Base-by-base conservation (phyloP, 1,139 yeast species). In the Suzukiozyma palmioleophila region DNA sequence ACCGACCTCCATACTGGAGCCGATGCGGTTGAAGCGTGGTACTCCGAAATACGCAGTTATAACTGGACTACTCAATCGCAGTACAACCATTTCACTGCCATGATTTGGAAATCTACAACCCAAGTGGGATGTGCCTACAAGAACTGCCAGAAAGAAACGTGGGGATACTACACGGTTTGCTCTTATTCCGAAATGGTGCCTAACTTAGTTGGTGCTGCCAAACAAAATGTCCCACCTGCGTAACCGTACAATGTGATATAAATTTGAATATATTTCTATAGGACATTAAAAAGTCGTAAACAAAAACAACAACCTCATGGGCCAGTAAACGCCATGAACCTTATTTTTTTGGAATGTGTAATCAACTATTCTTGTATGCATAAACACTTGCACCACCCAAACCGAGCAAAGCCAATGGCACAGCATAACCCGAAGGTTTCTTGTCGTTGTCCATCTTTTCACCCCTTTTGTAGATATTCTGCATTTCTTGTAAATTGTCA, bases 151-250 rank as follows among this genome's bases (percentile, higher is more conserved):
- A 71, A 69, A 43, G 51, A 61, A 22, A 64, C 61, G 39, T 75
- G 77, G 72, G 78, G 79, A 21, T 61, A 64, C 39, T 81, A 79
- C 59, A 65, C 80, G 40, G 71, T 80, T 27, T 82, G 88, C 60
- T 72, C 77, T 36, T 82, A 81, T 58, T 28, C 31, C 6, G 59
- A 66, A 48, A 73, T 78, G n/a, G 71, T 77, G 25, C 90, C 90
- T 38, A 83, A 83, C 60, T 61, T 75, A 28, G 60, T 74, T 38
- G 79, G 74, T 0, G 40, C 48, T 3, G 52, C 52, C 8, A 32
- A 45, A 3, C 36, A 41, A 26, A 66, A 66, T 43, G 67, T 66
- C 3, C 57, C 64, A 42, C 64, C 61, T 12, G 15, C 31, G 16
- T 28, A 28, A 18, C n/a, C n/a, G 22, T 18, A 18, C n/a, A n/a